A percentile compares a stretch with the other conserved stretches of the same genome.
These are phyloP conservation scores for Amauroascus niger DNA, from an alignment of 2,329 filamentous ascomycete species.

Conservation along the genomic window DNA sequence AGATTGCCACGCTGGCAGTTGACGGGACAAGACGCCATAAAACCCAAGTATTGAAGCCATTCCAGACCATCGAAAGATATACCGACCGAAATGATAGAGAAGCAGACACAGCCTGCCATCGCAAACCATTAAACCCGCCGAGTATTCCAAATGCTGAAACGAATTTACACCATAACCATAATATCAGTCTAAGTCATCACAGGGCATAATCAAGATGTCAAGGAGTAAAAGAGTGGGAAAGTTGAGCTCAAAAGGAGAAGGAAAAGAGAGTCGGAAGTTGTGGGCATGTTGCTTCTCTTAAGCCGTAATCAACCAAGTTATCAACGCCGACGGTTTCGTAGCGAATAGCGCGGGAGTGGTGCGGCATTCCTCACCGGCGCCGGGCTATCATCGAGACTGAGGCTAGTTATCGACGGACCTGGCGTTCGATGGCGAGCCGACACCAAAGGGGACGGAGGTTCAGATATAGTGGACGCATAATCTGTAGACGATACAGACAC, in stretches of 20 bases:
- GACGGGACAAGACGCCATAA: background rate
- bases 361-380: background rate
- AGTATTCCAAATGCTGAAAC: background rate
- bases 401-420: slow-evolving; percentile 15
- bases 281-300: background rate
- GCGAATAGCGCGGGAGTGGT: slow-evolving; percentile 13
- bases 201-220: background rate
- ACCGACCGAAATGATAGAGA: background rate
- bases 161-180: background rate
- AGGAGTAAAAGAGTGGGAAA: too few species aligned
- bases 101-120: background rate
- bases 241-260: background rate
- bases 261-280: background rate
- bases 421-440: slow-evolving; percentile 8
- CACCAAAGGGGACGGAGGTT: slow-evolving; percentile 13
- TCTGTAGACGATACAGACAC: slow-evolving; percentile 15
- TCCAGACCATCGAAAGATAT: background rate
- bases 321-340: slow-evolving; percentile 13
- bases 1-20: background rate
- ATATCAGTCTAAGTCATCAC: background rate
- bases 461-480: slow-evolving; percentile 17
- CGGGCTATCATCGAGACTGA: slow-evolving; percentile 14
- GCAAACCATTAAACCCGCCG: background rate
- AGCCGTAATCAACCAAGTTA: background rate
- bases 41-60: background rate